phyloP scores from a whole-genome alignment of 1,284 basidiomycete species.

The Limonomyces culmigenus region DNA sequence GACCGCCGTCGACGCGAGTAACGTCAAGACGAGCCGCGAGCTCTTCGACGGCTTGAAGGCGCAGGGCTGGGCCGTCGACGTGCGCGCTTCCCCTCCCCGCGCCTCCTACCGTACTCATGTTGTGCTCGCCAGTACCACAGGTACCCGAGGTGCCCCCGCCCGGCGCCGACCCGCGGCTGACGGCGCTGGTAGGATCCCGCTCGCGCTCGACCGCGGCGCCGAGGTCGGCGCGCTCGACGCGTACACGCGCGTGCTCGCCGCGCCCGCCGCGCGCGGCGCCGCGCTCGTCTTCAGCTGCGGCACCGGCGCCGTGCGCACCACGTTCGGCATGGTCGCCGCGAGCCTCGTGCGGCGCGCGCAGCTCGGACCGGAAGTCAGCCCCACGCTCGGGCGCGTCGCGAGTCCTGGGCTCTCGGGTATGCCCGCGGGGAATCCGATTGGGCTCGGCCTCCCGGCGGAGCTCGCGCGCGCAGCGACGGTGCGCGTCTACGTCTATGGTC shows the following conservation, averaged over 20 bases:
- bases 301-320: slow-evolving; percentile 92
- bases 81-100: slow-evolving; percentile 17
- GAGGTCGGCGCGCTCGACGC: slow-evolving; percentile 94
- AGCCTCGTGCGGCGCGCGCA: slow-evolving; percentile 80
- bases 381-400: slow-evolving; percentile 52
- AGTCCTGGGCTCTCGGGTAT: background rate
- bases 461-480: too few relatives aligned
- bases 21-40: slow-evolving; percentile 80
- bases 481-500: slow-evolving; percentile 9
- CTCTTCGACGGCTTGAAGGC: slow-evolving; percentile 68
- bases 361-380: slow-evolving; percentile 53
- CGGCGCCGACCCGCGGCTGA: background rate
- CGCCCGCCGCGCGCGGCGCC: slow-evolving; percentile 67
- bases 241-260: slow-evolving; percentile 72
- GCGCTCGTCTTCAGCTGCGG: slow-evolving; percentile 94
- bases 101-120: background rate
- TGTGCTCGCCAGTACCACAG: slow-evolving; percentile 36
- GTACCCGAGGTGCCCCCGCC: slow-evolving; percentile 15
- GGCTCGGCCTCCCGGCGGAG: too few relatives aligned
- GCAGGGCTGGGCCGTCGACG: slow-evolving; percentile 85
- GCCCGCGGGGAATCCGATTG: background rate
- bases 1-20: slow-evolving; percentile 78
- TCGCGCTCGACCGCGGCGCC: slow-evolving; percentile 78
- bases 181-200: slow-evolving; percentile 56
- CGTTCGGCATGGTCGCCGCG: slow-evolving; percentile 95